Evolutionary conservation across 2,329 filamentous ascomycete species (phyloP).

Genomic region (Macrophomina phaseolina): DNA sequence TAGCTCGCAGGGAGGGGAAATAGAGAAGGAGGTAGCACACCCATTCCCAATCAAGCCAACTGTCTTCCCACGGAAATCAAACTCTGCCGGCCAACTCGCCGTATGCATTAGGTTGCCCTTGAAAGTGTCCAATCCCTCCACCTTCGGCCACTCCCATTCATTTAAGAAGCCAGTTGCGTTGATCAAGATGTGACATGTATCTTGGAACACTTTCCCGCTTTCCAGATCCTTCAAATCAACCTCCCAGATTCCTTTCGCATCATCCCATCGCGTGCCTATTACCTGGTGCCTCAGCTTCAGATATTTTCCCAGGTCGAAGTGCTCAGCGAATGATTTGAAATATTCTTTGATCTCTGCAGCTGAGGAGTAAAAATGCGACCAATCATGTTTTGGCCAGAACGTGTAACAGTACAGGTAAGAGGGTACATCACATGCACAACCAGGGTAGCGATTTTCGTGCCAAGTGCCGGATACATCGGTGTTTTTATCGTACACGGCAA

Average conservation of each 20-base stretch:
- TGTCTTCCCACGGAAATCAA: slow-evolving; percentile 55
- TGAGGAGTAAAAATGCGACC: slow-evolving; percentile 51
- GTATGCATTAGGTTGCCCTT: slow-evolving; percentile 61
- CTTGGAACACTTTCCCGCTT: slow-evolving; percentile 28
- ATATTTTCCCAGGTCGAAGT: slow-evolving; percentile 47
- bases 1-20: slow-evolving; percentile 17
- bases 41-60: slow-evolving; percentile 62
- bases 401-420: slow-evolving; percentile 59
- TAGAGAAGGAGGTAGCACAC: slow-evolving; percentile 27
- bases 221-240: slow-evolving; percentile 32
- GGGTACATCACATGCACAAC: slow-evolving; percentile 52
- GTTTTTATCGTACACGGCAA: slow-evolving; percentile 57
- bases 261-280: slow-evolving; percentile 39
- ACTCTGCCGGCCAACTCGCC: slow-evolving; percentile 59
- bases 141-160: slow-evolving; percentile 51
- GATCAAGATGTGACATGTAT: slow-evolving; percentile 35
- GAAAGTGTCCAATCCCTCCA: slow-evolving; percentile 59
- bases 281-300: slow-evolving; percentile 43
- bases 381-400: slow-evolving; percentile 55
- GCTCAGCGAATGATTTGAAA: slow-evolving; percentile 49
- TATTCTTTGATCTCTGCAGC: slow-evolving; percentile 52
- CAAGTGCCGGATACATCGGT: slow-evolving; percentile 56
- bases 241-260: slow-evolving; percentile 36
- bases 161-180: slow-evolving; percentile 36
- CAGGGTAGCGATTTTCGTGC: slow-evolving; percentile 58